Evolutionary conservation across 148 eudicot species (phyloP).

Genomic region (Silene latifolia): DNA sequence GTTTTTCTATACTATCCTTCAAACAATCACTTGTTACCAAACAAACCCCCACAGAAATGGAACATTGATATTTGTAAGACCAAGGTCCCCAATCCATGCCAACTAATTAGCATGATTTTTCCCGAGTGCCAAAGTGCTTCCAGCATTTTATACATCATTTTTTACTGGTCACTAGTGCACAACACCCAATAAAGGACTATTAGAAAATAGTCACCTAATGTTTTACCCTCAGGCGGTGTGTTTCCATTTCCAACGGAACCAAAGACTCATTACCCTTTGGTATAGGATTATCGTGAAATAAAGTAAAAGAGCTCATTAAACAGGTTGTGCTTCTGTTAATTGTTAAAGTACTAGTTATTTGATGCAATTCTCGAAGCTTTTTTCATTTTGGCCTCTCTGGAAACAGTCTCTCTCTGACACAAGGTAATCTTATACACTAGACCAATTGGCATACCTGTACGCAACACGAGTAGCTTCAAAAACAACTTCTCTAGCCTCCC

Average conservation of each 20-base stretch:
- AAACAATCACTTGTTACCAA: background rate
- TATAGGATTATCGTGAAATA: background rate
- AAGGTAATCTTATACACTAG: background rate
- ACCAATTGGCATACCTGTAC: constrained; percentile 56
- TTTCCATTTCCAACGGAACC: background rate
- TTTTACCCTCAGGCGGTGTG: background rate
- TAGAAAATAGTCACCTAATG: background rate
- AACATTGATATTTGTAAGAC: background rate
- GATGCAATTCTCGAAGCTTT: background rate
- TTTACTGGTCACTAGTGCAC: background rate
- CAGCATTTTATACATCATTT: background rate
- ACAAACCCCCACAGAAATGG: background rate
- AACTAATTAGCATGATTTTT: no score
- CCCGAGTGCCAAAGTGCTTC: background rate
- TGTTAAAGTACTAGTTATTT: background rate
- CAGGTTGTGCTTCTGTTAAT: background rate
- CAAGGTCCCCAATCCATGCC: background rate
- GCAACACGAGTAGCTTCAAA: constrained; percentile 99
- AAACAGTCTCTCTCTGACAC: background rate
- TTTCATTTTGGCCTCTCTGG: background rate
- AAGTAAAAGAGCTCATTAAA: background rate
- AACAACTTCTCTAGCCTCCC: constrained; percentile 71
- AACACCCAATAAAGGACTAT: background rate
- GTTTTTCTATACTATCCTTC: background rate
- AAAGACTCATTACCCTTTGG: background rate